Conservation (phyloP, 225 moss, liverwort and hornwort species). For the Rhytidiadelphus loreus region DNA sequence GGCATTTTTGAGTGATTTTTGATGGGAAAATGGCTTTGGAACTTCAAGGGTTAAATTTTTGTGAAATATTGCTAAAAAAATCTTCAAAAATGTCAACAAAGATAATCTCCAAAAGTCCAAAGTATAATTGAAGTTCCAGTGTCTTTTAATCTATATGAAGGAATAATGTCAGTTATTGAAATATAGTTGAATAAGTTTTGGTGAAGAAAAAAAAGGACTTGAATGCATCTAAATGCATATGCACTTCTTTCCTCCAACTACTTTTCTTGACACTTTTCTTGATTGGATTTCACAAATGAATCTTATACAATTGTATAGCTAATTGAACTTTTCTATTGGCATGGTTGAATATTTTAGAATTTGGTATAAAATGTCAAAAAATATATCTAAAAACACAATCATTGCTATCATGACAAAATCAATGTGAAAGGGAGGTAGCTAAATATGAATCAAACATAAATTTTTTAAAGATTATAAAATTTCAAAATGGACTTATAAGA, state of each 20-base stretch:
- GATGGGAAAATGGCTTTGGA: neutral
- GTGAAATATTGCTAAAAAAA: neutral
- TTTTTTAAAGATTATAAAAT: neutral
- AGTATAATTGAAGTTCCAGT: neutral
- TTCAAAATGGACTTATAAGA: neutral
- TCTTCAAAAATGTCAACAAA: neutral
- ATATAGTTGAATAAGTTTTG: neutral
- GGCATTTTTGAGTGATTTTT: neutral
- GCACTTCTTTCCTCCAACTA: neutral
- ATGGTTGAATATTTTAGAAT: neutral
- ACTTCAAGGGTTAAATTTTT: neutral
- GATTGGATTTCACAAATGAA: neutral
- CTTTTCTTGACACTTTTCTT: neutral
- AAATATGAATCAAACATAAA: neutral
- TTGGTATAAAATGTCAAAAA: neutral
- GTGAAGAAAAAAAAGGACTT: neutral
- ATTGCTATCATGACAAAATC: neutral
- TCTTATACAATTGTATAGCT: neutral
- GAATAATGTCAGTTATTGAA: neutral
- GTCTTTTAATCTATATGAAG: neutral
- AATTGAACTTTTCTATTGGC: neutral
- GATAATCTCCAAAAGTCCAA: accelerated
- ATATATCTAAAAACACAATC: neutral
- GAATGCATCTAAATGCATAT: neutral
- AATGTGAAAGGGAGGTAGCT: no score